Evolutionary conservation across 2,329 filamentous ascomycete species (phyloP).

Genomic region (Phialemonium atrogriseum): DNA sequence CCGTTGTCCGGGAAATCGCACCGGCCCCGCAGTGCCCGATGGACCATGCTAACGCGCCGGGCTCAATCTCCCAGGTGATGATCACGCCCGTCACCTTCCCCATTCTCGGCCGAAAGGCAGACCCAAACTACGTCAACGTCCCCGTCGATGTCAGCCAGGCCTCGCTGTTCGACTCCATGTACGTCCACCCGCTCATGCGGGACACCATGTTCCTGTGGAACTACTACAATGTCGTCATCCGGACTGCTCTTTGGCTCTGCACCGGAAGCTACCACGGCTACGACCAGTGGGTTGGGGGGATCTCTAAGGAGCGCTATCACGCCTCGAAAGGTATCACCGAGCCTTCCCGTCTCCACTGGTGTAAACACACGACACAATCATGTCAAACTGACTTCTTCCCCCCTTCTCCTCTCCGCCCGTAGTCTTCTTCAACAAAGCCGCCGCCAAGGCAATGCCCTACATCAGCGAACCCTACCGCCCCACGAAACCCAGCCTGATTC

Average conservation of each 20-base stretch:
- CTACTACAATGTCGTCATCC: constrained; percentile 37
- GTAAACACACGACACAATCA: constrained; percentile 6
- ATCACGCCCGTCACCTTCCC: constrained; percentile 9
- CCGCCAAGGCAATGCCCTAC: constrained; percentile 32
- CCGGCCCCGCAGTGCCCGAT: too few relatives aligned
- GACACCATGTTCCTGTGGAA: constrained; percentile 33
- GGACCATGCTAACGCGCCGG: neutral
- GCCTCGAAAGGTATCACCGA: constrained; percentile 13
- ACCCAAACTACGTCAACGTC: constrained; percentile 25
- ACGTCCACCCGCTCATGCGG: constrained; percentile 35
- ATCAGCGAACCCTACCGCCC: constrained; percentile 22
- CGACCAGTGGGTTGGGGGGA: constrained; percentile 39
- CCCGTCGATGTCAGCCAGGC: constrained; percentile 37
- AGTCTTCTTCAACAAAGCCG: constrained; percentile 37
- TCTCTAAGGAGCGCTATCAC: constrained; percentile 27
- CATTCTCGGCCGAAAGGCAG: constrained; percentile 9
- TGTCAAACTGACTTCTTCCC: constrained; percentile 3
- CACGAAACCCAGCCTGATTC: constrained; percentile 20
- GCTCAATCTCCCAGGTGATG: constrained; percentile 3
- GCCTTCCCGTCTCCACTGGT: neutral
- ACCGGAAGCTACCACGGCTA: constrained; percentile 35
- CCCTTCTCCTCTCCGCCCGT: neutral
- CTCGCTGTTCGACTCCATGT: constrained; percentile 42
- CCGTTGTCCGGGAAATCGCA: too few relatives aligned
- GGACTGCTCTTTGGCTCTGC: constrained; percentile 31